These are phyloP conservation scores for Syncephalis fuscata DNA, from an alignment of 371 early-diverging fungal species.

Conservation along the genomic window DNA sequence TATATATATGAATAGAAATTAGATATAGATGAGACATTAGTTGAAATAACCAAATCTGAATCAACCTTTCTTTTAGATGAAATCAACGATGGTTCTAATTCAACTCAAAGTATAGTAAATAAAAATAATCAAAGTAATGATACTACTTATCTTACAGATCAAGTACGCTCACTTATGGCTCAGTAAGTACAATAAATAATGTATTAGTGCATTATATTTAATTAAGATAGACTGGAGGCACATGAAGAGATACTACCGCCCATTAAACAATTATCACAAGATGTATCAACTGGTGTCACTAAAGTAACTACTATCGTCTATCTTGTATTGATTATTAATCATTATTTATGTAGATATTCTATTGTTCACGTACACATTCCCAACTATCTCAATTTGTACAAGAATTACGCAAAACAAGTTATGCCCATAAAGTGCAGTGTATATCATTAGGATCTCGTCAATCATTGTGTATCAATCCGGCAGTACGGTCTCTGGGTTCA, in stretches of 20 bases:
- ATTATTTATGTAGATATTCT: conserved; percentile 33
- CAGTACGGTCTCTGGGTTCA: conserved; percentile 28
- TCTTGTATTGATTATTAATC: conserved; percentile 16
- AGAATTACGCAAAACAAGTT: conserved; percentile 70
- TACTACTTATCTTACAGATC: no score
- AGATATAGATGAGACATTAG: no score
- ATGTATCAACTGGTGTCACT: background rate
- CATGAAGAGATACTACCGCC: background rate
- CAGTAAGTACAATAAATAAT: background rate
- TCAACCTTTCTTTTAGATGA: no score
- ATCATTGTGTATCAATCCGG: conserved; percentile 64
- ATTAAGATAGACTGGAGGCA: background rate
- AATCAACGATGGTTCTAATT: no score
- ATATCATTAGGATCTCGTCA: conserved; percentile 74
- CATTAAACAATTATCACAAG: background rate
- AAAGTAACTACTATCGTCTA: conserved; percentile 3
- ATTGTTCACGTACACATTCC: conserved; percentile 83
- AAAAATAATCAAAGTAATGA: no score
- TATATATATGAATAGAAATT: no score
- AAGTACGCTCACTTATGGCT: no score
- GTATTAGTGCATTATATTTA: conserved; percentile 1
- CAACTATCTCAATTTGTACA: conserved; percentile 84
- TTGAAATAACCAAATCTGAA: no score
- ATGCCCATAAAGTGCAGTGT: conserved; percentile 31
- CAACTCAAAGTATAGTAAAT: no score